Conservation (phyloP, 2,329 filamentous ascomycete species). For the Blastomyces parvus region DNA sequence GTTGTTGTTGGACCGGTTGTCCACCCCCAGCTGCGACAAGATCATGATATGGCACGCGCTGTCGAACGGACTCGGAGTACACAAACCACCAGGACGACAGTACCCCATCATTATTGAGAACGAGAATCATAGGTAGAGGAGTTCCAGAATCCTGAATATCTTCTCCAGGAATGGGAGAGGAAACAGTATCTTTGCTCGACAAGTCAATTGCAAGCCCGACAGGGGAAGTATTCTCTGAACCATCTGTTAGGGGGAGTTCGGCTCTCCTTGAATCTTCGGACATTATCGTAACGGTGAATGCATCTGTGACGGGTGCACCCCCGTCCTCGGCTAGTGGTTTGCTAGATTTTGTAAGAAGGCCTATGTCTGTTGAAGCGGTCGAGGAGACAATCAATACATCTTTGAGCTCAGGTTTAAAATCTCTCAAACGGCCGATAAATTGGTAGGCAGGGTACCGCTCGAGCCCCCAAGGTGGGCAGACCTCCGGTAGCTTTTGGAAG, state of each 20-base stretch:
- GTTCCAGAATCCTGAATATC: conserved; percentile 69
- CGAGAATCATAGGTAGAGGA: conserved; percentile 73
- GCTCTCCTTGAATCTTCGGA: conserved; percentile 66
- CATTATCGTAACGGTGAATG: conserved; percentile 65
- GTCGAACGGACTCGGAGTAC: conserved; percentile 74
- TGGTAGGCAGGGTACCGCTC: conserved; percentile 62
- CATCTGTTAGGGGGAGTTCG: conserved; percentile 59
- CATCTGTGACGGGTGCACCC: conserved; percentile 51
- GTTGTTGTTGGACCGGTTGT: conserved; percentile 25
- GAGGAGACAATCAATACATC: conserved; percentile 77
- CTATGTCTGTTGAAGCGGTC: conserved; percentile 69
- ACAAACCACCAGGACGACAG: conserved; percentile 85
- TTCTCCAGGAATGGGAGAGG: conserved; percentile 65
- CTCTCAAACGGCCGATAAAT: conserved; percentile 63
- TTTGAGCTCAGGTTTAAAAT: conserved; percentile 70
- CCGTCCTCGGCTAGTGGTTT: conserved; percentile 54
- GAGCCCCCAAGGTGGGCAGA: conserved; percentile 61
- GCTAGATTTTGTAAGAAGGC: conserved; percentile 65
- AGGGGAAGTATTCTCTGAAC: conserved; percentile 59
- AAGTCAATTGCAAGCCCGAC: conserved; percentile 76
- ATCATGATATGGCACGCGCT: conserved; percentile 63
- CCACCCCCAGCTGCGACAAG: conserved; percentile 40
- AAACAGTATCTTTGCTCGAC: conserved; percentile 69
- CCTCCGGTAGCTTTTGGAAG: conserved; percentile 65
- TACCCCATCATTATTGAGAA: conserved; percentile 81